Percentiles rank a stretch among this genome's conserved stretches.
Conservation (phyloP, 371 early-diverging fungal species). For the Syncephalastrum racemosum region DNA sequence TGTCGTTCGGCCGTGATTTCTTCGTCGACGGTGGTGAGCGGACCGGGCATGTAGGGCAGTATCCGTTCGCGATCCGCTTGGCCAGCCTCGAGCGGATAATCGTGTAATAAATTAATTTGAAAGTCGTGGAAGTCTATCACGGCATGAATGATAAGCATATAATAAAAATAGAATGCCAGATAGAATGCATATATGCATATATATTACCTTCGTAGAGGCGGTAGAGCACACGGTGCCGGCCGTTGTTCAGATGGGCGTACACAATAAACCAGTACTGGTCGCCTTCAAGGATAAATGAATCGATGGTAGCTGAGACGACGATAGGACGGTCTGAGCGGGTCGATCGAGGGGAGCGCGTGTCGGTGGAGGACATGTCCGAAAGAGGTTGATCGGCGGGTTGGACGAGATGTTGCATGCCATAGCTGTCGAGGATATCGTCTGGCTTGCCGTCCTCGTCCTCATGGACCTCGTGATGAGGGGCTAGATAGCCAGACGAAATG, state of each 20-base stretch:
- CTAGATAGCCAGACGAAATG: conserved; percentile 16
- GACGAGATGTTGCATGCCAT: conserved; percentile 18
- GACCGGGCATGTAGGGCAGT: conserved; percentile 80
- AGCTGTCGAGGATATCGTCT: conserved; percentile 18
- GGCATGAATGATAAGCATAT: no score
- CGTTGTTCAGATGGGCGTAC: conserved; percentile 56
- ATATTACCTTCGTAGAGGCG: conserved; percentile 63
- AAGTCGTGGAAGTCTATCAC: conserved; percentile 72
- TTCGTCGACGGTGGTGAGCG: conserved; percentile 57
- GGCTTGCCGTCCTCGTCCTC: conserved; percentile 3
- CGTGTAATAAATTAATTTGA: conserved; percentile 73
- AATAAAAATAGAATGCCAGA: no score
- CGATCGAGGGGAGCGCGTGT: neutral
- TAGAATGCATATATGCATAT: no score
- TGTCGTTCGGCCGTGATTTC: conserved; percentile 61
- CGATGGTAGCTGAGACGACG: conserved; percentile 59
- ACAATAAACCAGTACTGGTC: conserved; percentile 73
- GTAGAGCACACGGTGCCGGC: conserved; percentile 58
- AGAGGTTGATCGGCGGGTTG: conserved; percentile 6
- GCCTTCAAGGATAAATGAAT: conserved; percentile 59
- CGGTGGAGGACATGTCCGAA: conserved; percentile 1
- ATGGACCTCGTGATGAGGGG: conserved; percentile 6
- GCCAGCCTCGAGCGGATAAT: conserved; percentile 77
- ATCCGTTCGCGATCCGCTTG: conserved; percentile 61
- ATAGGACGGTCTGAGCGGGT: conserved; percentile 6